Evolutionary conservation across 768 basidiomycete species (phyloP).

Genomic region (Lactarius hatsudake): DNA sequence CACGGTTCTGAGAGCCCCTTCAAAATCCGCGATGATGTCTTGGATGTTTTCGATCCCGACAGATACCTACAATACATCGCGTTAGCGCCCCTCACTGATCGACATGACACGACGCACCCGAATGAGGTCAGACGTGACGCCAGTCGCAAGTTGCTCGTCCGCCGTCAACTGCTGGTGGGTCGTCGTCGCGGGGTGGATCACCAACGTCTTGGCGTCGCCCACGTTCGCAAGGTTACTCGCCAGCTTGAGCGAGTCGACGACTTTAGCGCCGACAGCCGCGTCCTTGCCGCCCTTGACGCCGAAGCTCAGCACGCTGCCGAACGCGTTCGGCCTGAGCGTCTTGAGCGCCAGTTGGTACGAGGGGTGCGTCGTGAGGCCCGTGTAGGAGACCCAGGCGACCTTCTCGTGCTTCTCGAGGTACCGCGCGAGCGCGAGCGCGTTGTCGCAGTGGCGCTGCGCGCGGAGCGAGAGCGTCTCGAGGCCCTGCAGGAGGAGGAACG

Average conservation of each 20-base stretch:
- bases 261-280: conserved; percentile 46
- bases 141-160: conserved; percentile 58
- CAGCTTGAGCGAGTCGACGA: conserved; percentile 69
- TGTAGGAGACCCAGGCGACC: conserved; percentile 79
- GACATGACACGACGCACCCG: conserved; percentile 43
- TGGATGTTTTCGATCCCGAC: conserved; percentile 42
- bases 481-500: conserved; percentile 73
- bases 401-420: conserved; percentile 60
- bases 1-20: conserved; percentile 36
- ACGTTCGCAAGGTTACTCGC: conserved; percentile 77
- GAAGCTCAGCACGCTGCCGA: conserved; percentile 75
- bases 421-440: conserved; percentile 65
- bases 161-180: conserved; percentile 68
- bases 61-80: conserved; percentile 34
- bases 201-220: conserved; percentile 73
- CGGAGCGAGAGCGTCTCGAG: conserved; percentile 75
- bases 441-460: conserved; percentile 66
- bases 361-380: conserved; percentile 61
- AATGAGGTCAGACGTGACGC: conserved; percentile 74
- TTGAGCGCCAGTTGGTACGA: conserved; percentile 58
- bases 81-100: background rate
- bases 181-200: conserved; percentile 75
- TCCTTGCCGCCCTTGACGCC: conserved; percentile 58
- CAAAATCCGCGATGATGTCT: conserved; percentile 46
- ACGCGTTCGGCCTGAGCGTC: conserved; percentile 54